Base-by-base conservation (phyloP, 768 basidiomycete species). In the Hirschioporus abietinus region DNA sequence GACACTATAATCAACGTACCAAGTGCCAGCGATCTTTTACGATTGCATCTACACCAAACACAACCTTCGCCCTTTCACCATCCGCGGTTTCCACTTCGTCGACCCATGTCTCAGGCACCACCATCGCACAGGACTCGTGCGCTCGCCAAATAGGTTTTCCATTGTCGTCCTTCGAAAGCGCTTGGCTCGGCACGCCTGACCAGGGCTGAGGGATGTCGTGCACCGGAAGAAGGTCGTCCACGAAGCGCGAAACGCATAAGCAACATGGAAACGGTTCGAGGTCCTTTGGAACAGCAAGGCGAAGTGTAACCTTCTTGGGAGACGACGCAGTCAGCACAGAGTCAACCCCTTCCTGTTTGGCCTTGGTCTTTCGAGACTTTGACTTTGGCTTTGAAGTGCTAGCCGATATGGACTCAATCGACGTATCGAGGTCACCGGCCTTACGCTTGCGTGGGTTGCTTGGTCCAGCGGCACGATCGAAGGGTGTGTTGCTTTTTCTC, bases 11-110 rank as follows among this genome's bases (percentile, higher is more conserved):
- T 35, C 64, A 7, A 79, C 88, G 65, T 72, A 96, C 96, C 79
- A 99, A 73, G 73, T 89, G 90, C 97, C 97, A 99, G 30, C 97
- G 80, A 75, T 92, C 96, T 74, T 88, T 93, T 12, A 92, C 91
- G 69, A 99, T 93, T 8, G 84, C 87, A 72, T 94, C 91, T 25
- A 93, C 92, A 2, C 96, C 96, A 72, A 90, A 90, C 0, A 97
- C 89, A 66, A 85, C 82, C 65, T 76, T 79, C 72, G 84, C 83
- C 70, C 75, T 83, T 12, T 57, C 68, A 24, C 66, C 63, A 12
- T 70, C 73, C 4, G 70, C 74, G 0, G 73, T 76, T 57, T 87
- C 85, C 6, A 89, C 73, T 58, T 86, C 86, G 72, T 95, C 94
- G 25, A 96, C 86, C 89, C 94, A 96, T 0, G 95, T 94, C 75